Evolutionary conservation across 306 rosid genomes (phyloP), one percentile per base, ranked within the genome.

Genomic region (Begonia peltatifolia): DNA sequence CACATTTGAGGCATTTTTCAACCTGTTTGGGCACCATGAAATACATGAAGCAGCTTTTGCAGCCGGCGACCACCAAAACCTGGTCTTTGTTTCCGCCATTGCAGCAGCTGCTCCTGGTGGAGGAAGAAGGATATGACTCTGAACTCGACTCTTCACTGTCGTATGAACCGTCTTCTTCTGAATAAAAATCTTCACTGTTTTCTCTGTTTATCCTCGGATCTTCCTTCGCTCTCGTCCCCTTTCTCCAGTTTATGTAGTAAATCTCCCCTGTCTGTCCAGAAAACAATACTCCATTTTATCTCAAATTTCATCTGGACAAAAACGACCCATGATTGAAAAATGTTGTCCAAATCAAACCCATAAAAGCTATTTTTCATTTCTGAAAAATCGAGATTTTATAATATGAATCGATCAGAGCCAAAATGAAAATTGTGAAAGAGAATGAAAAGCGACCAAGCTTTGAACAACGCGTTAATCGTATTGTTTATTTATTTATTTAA

Each of bases 231-330:
- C 72, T 92, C 88, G 77, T 81, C 14, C 99, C 99, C 50, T 72
- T 92, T 68, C 80, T 79, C 96, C 99, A 86, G 72, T 92, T 92
- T 73, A 81, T 75, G 72, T 92, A 92, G 72, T 92, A 92, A n/a
- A 92, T 78, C 71, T 92, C 96, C 58, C 99, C 99, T 10, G 96
- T 92, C 99, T 92, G 74, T 47, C 9, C 14, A 10, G n/a, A 44
- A 44, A 30, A 30, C 38, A 30, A 30, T 5, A 30, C 38, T 30
- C 38, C 38, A 30, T 30, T 30, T 30, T 30, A 30, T 30, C 38
- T 30, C 38, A 3, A 30, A 30, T 30, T 5, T 30, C 38, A 30
- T 4, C 8, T 20, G 2, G 38, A 30, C 0, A 30, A 30, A 30
- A 30, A 30, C 1, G 9, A 30, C 38, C 38, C 38, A 30, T 30